Evolutionary conservation across 257 asterid species (phyloP).

Genomic region (Nicotiana knightiana): DNA sequence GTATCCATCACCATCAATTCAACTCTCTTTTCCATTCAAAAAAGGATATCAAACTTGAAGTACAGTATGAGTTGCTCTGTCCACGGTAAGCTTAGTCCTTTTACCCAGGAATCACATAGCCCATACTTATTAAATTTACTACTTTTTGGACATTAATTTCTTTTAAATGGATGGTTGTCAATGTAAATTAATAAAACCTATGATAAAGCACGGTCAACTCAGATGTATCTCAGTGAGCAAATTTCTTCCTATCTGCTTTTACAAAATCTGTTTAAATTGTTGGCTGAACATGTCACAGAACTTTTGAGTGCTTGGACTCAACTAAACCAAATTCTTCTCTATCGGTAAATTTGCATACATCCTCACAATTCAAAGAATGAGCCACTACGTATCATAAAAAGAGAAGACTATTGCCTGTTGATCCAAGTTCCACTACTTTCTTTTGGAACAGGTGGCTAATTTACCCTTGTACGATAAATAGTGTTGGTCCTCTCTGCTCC

Average conservation of each 20-base stretch:
- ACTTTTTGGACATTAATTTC: background rate
- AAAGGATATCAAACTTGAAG: background rate
- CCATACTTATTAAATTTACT: background rate
- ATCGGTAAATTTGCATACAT: background rate
- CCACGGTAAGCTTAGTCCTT: background rate
- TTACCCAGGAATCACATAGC: background rate
- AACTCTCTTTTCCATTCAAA: background rate
- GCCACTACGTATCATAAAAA: background rate
- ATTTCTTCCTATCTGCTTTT: background rate
- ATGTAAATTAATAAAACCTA: background rate
- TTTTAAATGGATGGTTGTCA: background rate
- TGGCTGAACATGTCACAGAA: background rate
- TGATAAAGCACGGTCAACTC: background rate
- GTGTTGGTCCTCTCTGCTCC: background rate
- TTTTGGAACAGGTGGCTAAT: background rate
- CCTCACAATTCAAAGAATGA: background rate
- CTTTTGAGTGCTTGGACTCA: background rate
- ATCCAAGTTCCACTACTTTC: background rate
- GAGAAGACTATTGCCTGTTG: background rate
- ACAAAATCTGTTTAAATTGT: background rate
- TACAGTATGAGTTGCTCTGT: background rate
- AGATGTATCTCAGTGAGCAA: background rate
- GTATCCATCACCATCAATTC: background rate
- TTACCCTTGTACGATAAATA: background rate
- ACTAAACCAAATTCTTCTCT: background rate